Base-by-base conservation (phyloP, 345 rosid genomes). In the Tarenaya hassleriana region DNA sequence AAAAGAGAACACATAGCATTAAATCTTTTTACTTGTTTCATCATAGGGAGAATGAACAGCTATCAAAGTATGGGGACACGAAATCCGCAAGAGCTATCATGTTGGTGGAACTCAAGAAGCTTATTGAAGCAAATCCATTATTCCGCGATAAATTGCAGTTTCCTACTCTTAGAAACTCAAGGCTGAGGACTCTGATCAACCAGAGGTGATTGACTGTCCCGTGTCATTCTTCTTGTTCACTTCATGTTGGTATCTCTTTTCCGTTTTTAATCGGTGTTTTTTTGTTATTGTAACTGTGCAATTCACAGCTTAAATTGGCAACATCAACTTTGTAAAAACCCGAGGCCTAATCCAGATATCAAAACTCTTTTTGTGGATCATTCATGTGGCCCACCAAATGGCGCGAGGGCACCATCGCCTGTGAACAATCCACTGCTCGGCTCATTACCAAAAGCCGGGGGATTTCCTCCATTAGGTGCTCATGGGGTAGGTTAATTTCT, bases 61-160 rank as follows among this genome's bases (percentile, higher is more conserved):
- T 92, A 50, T 92, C 97, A 13, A 92, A 88, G 75, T 92, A 88
- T 55, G 98, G 98, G 45, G 98, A 92, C 63, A 92, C 97, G 1
- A 92, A 92, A 73, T 85, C 98, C 10, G 98, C 98, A 1, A 78
- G 98, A 71, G 81, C 95, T 47, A 92, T 88, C 46, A 88, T 92
- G 98, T 69, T 88, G 73, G 88, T 83, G 47, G 98, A 92, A 76
- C 95, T 92, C 44, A 92, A 92, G 77, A 92, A 92, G 76, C 88
- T 92, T 70, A 86, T 92, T 39, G 98, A 92, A 75, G 98, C 98
- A 34, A 92, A 92, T 68, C 98, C 98, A 0, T 58, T 92, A 35
- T 92, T 92, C 67, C 95, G 95, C 37, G 98, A 92, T 63, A 92
- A 92, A 69, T 69, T 92, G 68, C 96, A 83, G 74, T 92, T 92